Conservation (phyloP, 352 stramenopile species). For the Blastocystis hominis region DNA sequence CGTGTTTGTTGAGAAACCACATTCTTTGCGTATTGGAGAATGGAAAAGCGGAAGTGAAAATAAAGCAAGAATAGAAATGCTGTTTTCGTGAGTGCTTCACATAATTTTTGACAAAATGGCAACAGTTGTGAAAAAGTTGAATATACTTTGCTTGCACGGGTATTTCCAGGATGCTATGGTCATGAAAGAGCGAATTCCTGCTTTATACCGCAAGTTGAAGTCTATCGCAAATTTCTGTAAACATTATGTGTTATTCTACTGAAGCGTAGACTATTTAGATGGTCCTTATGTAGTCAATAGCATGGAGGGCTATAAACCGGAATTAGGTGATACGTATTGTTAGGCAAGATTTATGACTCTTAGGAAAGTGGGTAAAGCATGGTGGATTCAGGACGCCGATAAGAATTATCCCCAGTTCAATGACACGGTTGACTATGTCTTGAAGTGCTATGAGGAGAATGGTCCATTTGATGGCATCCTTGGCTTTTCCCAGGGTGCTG, state of each 20-base stretch:
- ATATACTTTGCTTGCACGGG: conserved; percentile 29
- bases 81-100: no score
- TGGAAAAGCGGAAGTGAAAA: no score
- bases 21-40: neutral
- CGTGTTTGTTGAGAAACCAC: neutral
- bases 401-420: conserved; percentile 25
- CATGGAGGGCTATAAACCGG: conserved; percentile 14
- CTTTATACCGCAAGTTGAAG: conserved; percentile 23
- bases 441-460: conserved; percentile 20
- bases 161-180: conserved; percentile 17
- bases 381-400: neutral
- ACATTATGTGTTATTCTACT: neutral
- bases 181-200: conserved; percentile 17
- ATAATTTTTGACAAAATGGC: no score
- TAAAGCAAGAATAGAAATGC: no score
- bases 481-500: conserved; percentile 33
- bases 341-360: neutral
- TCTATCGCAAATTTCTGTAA: conserved; percentile 11
- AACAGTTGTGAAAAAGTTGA: conserved; percentile 29
- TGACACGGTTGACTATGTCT: conserved; percentile 14
- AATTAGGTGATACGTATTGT: neutral
- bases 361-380: conserved; percentile 46
- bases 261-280: conserved; percentile 36
- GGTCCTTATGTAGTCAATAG: conserved; percentile 25
- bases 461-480: conserved; percentile 37